Base-by-base conservation (phyloP, 768 basidiomycete genomes). In the Pisolithus orientalis region DNA sequence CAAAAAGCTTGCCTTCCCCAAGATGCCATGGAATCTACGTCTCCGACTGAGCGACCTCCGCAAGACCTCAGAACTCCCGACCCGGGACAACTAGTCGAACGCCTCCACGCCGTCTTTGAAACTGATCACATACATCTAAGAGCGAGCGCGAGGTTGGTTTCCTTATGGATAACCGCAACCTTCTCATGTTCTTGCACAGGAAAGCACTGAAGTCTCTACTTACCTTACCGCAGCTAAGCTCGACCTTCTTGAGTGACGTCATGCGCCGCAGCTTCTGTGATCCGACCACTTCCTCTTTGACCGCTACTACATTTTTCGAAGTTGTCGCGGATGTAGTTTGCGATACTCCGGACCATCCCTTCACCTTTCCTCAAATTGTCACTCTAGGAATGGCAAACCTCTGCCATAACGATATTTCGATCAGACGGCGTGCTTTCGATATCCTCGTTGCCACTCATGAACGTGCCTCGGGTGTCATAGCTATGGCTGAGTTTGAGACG, bases 331-430 rank as follows among this genome's bases (percentile, higher is more conserved):
- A 90, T 34, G 77, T 87, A 17, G 72, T 93, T 24, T 78, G 80
- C 63, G 76, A 74, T 21, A 61, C 61, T 11, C 73, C 78, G 24
- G 66, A 64, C 27, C 86, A 83, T 61, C 73, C 75, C 45, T 90
- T 87, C 65, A 78, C 78, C 4, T 88, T 92, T 61, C 75, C 83
- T 25, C 91, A 95, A 62, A 72, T 82, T 13, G 77, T 80, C 24
- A 91, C 84, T 60, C 74, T 95, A 13, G 88, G 86, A 2, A 70
- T 96, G 17, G 84, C 88, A 17, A 96, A 96, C 68, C 77, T 97
- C 9, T 85, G 88, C 31, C 87, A 94, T 64, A 78, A 82, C 3
- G 74, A 79, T 24, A 56, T 75, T 7, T 70, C 74, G 17, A 81
- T 86, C 44, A 84, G 94, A 10, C 77, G 78, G n/a, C 79, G 79